These are phyloP conservation scores for Pueraria montana DNA, from an alignment of 306 rosid genomes.

Conservation along the genomic window DNA sequence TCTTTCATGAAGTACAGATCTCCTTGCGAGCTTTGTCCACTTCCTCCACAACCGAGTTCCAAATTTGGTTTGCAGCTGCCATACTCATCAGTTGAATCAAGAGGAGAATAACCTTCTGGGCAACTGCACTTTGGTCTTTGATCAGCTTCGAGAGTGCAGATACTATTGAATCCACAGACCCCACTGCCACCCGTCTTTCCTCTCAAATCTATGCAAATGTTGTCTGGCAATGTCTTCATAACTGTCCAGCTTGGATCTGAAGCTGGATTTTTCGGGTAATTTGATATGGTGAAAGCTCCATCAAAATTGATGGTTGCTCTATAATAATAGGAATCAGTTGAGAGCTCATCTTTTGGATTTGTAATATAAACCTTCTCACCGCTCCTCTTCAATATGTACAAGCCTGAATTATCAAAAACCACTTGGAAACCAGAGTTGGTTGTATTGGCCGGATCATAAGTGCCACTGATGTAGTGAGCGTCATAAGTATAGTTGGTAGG, in stretches of 20 bases:
- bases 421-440: constrained; percentile 47
- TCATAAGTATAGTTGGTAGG: constrained; percentile 38
- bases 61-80: constrained; percentile 39
- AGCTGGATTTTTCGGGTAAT: constrained; percentile 31
- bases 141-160: constrained; percentile 44
- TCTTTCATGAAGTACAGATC: constrained; percentile 25
- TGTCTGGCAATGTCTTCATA: constrained; percentile 7
- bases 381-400: constrained; percentile 48
- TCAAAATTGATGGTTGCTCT: constrained; percentile 61
- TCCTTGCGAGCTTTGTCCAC: not conserved
- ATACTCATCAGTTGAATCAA: constrained; percentile 27
- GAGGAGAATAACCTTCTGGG: constrained; percentile 37
- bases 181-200: constrained; percentile 35
- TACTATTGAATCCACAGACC: constrained; percentile 59
- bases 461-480: not conserved
- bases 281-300: constrained; percentile 55
- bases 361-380: constrained; percentile 12
- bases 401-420: constrained; percentile 51
- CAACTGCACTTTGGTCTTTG: constrained; percentile 34
- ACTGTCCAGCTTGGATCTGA: constrained; percentile 28
- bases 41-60: constrained; percentile 7
- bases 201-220: not conserved
- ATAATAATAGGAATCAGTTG: not conserved
- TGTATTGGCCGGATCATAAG: not conserved
- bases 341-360: not conserved